Conservation (phyloP, 768 basidiomycete genomes). For the Megacollybia marginata region DNA sequence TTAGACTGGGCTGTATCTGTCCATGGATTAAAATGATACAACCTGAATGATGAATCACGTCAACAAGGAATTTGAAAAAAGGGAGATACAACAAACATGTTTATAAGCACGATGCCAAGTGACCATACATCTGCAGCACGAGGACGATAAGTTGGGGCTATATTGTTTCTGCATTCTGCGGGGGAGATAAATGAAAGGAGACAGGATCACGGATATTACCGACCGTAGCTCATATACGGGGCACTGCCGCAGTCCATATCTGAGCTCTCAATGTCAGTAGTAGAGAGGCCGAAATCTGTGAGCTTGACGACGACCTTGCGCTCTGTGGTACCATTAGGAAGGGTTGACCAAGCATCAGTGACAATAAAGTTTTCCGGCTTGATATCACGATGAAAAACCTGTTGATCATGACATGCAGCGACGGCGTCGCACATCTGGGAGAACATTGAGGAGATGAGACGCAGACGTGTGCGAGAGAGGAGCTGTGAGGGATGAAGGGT, state of each 20-base stretch:
- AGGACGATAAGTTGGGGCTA: conserved; percentile 89
- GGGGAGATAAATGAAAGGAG: conserved; percentile 9
- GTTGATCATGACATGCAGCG: conserved; percentile 84
- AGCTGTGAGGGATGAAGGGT: conserved; percentile 73
- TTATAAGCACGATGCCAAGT: conserved; percentile 96
- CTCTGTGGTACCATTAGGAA: conserved; percentile 53
- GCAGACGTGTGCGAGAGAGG: conserved; percentile 80
- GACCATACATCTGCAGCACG: conserved; percentile 98
- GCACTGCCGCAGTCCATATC: conserved; percentile 99
- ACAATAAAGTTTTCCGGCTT: conserved; percentile 99
- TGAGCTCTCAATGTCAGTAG: conserved; percentile 78
- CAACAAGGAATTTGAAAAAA: conserved; percentile 3
- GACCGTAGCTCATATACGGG: conserved; percentile 97
- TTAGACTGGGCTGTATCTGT: conserved; percentile 82
- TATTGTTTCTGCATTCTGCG: conserved; percentile 94
- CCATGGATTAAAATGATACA: conserved; percentile 99
- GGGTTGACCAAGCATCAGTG: conserved; percentile 64
- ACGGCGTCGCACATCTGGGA: conserved; percentile 98
- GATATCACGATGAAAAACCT: conserved; percentile 95
- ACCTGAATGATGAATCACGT: conserved; percentile 35
- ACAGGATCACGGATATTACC: conserved; percentile 19
- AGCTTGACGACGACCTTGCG: conserved; percentile 94
- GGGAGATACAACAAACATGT: conserved; percentile 57
- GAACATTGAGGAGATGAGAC: conserved; percentile 96
- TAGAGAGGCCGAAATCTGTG: conserved; percentile 94